Evolutionary conservation across 352 stramenopile species (phyloP), one percentile per base, ranked within the genome.

Genomic region (Phytophthora lateralis): DNA sequence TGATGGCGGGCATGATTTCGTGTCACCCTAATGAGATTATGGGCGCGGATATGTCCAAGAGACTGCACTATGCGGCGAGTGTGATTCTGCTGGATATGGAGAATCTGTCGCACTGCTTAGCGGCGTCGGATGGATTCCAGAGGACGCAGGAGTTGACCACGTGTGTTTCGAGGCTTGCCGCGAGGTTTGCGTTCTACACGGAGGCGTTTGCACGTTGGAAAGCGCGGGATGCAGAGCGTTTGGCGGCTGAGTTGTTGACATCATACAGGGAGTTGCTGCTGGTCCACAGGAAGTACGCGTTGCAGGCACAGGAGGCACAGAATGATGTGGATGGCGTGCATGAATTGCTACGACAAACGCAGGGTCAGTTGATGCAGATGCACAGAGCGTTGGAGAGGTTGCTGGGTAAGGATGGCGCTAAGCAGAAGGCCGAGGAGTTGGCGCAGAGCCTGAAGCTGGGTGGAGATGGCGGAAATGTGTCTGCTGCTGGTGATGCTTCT

Each of bases 1-100:
- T 93, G 32, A 85, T 93, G 76, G 84, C 82, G 0, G 84, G 84
- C 0, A 89, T 91, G 80, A 69, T 93, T 35, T 66, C 78, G n/a
- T 79, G 71, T 21, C 81, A 90, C 35, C 80, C 84, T 1, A 58
- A 54, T 4, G 79, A 91, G 24, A 88, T 89, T 50, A 88, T 93
- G 81, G 80, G 76, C 4, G 46, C 63, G 15, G 63, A 82, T 20
- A 56, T 50, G 21, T 89, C 75, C 26, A 58, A 75, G 14, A 58
- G 71, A 1, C 55, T 91, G 42, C 64, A 67, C 9, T 88, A 80
- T 26, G 81, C 75, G 1, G 74, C 79, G 6, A 76, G 69, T 45
- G 54, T 50, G 14, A 76, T 87, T 53, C 10, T 78, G 6, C 47
- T 41, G 2, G 70, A 80, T 6, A 77, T 88, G 74, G 41, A 73